Evolutionary conservation across 2,329 filamentous ascomycete genomes (phyloP), one percentile per base, ranked within the genome.

Genomic region (Claviceps africana): DNA sequence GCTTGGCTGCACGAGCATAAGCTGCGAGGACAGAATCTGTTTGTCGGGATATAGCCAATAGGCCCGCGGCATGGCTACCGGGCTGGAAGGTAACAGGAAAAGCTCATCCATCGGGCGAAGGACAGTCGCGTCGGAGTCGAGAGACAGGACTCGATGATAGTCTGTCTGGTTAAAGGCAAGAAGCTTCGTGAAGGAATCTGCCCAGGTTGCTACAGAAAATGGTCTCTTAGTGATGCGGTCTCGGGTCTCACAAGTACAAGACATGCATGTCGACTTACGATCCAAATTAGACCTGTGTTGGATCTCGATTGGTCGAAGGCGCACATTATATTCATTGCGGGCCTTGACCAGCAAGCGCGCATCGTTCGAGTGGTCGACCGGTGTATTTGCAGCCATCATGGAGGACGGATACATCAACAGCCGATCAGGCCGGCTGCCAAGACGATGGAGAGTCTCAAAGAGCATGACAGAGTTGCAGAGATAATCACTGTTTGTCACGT

Each of bases 81-180:
- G 70, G 1, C 76, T 73, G 1, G 69, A 62, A 0, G 84, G 85
- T 1, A 85, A 70, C 30, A 83, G 74, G 66, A 88, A 88, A 0
- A 88, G 72, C 51, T 87, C 83, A 58, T 88, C 85, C 72, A 88
- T 76, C 22, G 72, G 66, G 54, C 81, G 71, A 4, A 85, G 72
- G 3, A 88, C 67, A 1, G 77, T 77, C 22, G 78, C 72, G 60
- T 88, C 83, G 9, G 81, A 83, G 62, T 87, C 72, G 0, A 74
- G 63, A 47, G 81, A 78, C 8, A 70, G 57, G 1, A 75, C 70
- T 0, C 65, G 62, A 0, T 54, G 52, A 40, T 85, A 86, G 52
- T 81, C 72, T 0, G 77, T 78, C 50, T 85, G 78, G 54, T 82
- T 82, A 61, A 86, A 87, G 2, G 82, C 80, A 21, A 84, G 72